Base-by-base conservation (phyloP, 1,284 basidiomycete species). In the Malassezia caprae region DNA sequence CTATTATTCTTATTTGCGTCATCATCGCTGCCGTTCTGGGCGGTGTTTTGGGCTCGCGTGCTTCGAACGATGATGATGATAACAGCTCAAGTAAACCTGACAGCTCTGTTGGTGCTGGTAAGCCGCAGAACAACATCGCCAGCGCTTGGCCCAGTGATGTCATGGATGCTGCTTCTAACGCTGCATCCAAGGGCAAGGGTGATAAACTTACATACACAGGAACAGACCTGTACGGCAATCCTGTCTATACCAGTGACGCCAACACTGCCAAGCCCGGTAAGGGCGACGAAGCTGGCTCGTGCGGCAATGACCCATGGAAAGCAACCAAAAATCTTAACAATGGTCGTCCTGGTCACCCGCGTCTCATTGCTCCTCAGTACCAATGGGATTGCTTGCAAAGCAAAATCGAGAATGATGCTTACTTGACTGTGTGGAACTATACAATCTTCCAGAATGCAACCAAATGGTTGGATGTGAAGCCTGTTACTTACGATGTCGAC, bases 371-470 rank as follows among this genome's bases (percentile, higher is more conserved):
- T 15, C 88, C 93, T 11, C 69, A 80, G 13, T 91, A 90, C 80
- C 90, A 90, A 76, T 96, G 94, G 93, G 77, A 82, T 26, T 88
- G 84, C 23, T 81, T 99, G 32, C 83, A 73, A 13, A 60, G 84
- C 11, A 79, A 91, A 64, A 96, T 96, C 69, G 75, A 79, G 56
- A 83, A 80, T 58, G 87, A 94, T 75, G 84, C 90, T 10, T 96
- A 96, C 77, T 79, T 98, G 62, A 80, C 81, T 32, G 79, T 66
- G 24, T 98, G 91, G 93, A 96, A 98, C 78, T 79, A 81, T 39
- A 87, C 87, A 40, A 96, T 98, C 70, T 88, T 96, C 67, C 77
- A 58, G 27, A 96, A 98, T 76, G 93, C 91, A 8, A 82, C 88
- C 0, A 75, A 76, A 8, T 90, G 84, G 67, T 82, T 82, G 67